phyloP scores from a whole-genome alignment of 768 basidiomycete genomes.

The Xanthoconium purpureum region DNA sequence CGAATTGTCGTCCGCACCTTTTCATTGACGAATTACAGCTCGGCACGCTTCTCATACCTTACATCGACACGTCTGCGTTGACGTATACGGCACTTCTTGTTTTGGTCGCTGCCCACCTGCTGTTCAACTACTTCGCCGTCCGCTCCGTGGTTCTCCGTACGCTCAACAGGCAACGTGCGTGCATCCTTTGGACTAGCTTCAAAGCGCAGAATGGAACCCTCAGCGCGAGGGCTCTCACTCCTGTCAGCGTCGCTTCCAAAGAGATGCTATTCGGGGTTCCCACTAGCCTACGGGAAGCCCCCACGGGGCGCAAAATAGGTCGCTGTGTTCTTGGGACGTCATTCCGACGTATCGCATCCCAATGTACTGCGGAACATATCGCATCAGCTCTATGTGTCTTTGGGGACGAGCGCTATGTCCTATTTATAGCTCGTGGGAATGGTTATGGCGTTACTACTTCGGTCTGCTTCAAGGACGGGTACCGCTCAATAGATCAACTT shows the following conservation, averaged over 20 bases:
- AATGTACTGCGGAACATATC: slow-evolving; percentile 13
- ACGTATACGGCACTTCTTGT: slow-evolving; percentile 52
- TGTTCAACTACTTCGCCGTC: slow-evolving; percentile 59
- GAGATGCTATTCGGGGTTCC: slow-evolving; percentile 47
- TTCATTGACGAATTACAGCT: slow-evolving; percentile 37
- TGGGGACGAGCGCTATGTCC: slow-evolving; percentile 44
- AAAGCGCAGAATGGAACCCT: slow-evolving; percentile 7
- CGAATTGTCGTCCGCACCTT: background rate
- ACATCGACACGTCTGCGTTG: slow-evolving; percentile 43
- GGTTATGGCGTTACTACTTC: slow-evolving; percentile 25
- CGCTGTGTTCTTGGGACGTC: slow-evolving; percentile 51
- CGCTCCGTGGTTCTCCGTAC: slow-evolving; percentile 54
- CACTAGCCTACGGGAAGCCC: slow-evolving; percentile 36
- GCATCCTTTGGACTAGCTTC: slow-evolving; percentile 45
- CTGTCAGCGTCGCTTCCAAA: slow-evolving; percentile 36
- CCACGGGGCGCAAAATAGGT: slow-evolving; percentile 38
- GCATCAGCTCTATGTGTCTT: slow-evolving; percentile 39
- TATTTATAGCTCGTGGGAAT: slow-evolving; percentile 42
- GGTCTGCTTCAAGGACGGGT: slow-evolving; percentile 51
- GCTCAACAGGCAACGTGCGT: slow-evolving; percentile 58
- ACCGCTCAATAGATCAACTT: slow-evolving; percentile 46
- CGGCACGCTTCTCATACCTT: slow-evolving; percentile 57
- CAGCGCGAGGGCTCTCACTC: slow-evolving; percentile 27
- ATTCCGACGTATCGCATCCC: slow-evolving; percentile 28
- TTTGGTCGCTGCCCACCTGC: slow-evolving; percentile 53